Evolutionary conservation across 2,329 filamentous ascomycete species (phyloP), one percentile per base, ranked within the genome.

Genomic region (Aureobasidium lini): DNA sequence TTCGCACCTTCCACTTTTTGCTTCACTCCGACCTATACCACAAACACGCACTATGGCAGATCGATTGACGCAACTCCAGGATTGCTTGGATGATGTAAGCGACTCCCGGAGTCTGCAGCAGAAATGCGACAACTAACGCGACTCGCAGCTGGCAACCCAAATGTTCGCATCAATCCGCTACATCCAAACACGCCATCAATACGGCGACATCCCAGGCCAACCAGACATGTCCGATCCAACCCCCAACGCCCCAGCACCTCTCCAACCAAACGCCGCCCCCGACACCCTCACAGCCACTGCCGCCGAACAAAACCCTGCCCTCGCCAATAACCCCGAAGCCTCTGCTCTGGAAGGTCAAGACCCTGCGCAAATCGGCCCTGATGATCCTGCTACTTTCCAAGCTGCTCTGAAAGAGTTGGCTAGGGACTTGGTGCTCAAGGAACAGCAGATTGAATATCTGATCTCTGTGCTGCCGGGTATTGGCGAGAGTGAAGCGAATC

Each of bases 371-470:
- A 84, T 87, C 18, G 81, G 85, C 23, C 80, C 86, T 2, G 77
- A 87, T 29, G 77, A 83, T 0, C 73, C 81, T 9, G 84, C 87
- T 43, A 82, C 84, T 53, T 89, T 90, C 72, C 79, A 81, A 59
- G 81, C 82, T 3, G 83, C 86, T 48, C 81, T 90, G 69, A 78
- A 84, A 62, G 89, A 93, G 71, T 78, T 94, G 57, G 87, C 88
- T 39, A 82, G 83, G 62, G 89, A 93, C 69, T 77, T 94, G 29
- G 85, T 93, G 60, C 72, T 88, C 60, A 90, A 92, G 68, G 87
- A 91, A 67, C 88, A 92, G 74, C 88, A 93, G 75, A 90, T 94
- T 62, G 89, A 94, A 71, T 79, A 83, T 46, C 76, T 94, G 49
- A 88, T 93, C 60, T 87, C 85, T 15, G 83, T 81, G 23, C 78